Percentiles rank a stretch among this genome's conserved stretches.
phyloP scores from a whole-genome alignment of 2,329 filamentous ascomycete species.

The Stemphylium beticola region DNA sequence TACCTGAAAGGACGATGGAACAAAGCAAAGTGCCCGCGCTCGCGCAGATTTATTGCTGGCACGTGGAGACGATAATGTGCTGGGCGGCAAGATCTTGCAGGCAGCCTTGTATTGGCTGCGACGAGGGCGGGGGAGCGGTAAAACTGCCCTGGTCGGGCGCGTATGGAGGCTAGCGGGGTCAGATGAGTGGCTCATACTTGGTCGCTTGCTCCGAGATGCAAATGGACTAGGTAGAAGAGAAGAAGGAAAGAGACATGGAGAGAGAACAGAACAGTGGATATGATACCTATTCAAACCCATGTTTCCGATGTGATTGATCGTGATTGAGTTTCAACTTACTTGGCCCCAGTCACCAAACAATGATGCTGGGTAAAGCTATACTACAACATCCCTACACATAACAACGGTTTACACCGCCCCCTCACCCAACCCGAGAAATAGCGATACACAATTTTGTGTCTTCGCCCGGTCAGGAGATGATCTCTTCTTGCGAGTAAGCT shows the following conservation, averaged over 20 bases:
- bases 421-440: background rate
- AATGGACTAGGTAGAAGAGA: background rate
- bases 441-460: too few relatives aligned
- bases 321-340: background rate
- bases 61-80: constrained; percentile 5
- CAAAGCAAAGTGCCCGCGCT: background rate
- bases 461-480: too few relatives aligned
- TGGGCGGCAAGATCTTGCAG: constrained; percentile 8
- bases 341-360: too few relatives aligned
- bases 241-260: too few relatives aligned
- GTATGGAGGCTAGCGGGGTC: background rate
- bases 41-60: background rate
- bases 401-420: background rate
- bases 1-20: background rate
- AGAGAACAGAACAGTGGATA: background rate
- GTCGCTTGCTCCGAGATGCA: background rate
- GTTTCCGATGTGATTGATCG: background rate
- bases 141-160: background rate
- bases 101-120: background rate
- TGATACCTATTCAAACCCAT: background rate
- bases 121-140: background rate
- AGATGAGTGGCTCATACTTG: background rate
- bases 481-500: background rate
- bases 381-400: constrained; percentile 9
- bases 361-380: background rate